phyloP scores from a whole-genome alignment of 352 stramenopile species.

The Aphanomyces astaci region DNA sequence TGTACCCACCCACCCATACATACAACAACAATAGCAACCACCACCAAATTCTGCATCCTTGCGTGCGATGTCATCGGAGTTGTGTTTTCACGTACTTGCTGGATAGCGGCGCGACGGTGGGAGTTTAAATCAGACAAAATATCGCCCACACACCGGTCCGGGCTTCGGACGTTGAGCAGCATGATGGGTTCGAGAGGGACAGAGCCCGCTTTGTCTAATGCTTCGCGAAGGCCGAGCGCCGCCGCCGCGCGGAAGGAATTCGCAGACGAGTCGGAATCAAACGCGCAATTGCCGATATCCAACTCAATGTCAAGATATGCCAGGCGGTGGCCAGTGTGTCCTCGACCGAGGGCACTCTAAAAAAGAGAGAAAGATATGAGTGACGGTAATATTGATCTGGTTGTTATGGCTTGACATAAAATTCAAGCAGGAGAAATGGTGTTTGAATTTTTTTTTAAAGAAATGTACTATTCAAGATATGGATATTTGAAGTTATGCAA shows the following conservation, averaged over 20 bases:
- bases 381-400: too few species aligned
- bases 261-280: slow-evolving; percentile 55
- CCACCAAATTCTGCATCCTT: too few species aligned
- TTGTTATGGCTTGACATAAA: neutral
- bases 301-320: slow-evolving; percentile 58
- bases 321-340: slow-evolving; percentile 51
- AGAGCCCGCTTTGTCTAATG: slow-evolving; percentile 43
- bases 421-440: neutral
- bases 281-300: slow-evolving; percentile 49
- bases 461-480: too few species aligned
- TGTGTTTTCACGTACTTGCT: slow-evolving; percentile 63
- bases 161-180: slow-evolving; percentile 59
- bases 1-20: too few species aligned
- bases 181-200: slow-evolving; percentile 71
- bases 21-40: too few species aligned
- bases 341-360: slow-evolving; percentile 40
- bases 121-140: slow-evolving; percentile 71
- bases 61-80: too few species aligned
- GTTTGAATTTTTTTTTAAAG: too few species aligned
- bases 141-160: slow-evolving; percentile 54
- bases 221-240: slow-evolving; percentile 47
- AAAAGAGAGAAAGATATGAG: too few species aligned
- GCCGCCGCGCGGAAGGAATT: slow-evolving; percentile 51
- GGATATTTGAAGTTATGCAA: too few species aligned
- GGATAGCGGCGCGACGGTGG: slow-evolving; percentile 54